Conservation (phyloP, 768 basidiomycete genomes). For the Phaeolepiota aurea region DNA sequence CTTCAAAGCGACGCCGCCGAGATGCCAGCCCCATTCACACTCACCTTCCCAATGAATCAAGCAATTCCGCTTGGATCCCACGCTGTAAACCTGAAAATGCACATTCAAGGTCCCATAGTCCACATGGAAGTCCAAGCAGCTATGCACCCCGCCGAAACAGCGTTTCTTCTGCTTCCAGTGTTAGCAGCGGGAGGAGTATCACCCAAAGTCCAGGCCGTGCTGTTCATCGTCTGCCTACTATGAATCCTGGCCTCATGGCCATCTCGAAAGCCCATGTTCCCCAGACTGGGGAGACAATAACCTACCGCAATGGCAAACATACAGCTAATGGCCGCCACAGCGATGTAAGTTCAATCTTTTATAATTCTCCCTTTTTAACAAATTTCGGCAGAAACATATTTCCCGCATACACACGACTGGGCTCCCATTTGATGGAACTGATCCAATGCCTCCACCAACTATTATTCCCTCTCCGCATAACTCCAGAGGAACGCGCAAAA, state of each 20-base stretch:
- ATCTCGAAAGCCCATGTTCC: background rate
- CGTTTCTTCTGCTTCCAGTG: constrained; percentile 45
- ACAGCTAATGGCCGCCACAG: background rate
- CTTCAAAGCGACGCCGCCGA: constrained; percentile 43
- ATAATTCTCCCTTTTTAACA: background rate
- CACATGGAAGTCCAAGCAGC: constrained; percentile 28
- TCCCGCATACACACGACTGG: too few species aligned
- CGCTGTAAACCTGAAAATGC: constrained; percentile 12
- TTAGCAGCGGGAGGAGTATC: constrained; percentile 47
- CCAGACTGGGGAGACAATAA: constrained; percentile 10
- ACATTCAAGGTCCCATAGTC: constrained; percentile 32
- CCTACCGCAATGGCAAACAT: constrained; percentile 21
- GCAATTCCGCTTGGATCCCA: constrained; percentile 24
- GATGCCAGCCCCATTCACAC: constrained; percentile 42
- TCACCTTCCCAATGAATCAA: constrained; percentile 40
- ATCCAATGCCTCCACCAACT: constrained; percentile 20
- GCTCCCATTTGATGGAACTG: background rate
- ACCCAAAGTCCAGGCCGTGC: constrained; percentile 52
- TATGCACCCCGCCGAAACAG: constrained; percentile 35
- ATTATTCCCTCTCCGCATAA: constrained; percentile 5
- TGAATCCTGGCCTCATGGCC: constrained; percentile 19
- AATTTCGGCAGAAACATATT: background rate
- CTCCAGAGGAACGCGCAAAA: background rate
- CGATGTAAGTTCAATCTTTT: background rate
- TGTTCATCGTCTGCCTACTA: constrained; percentile 54